Evolutionary conservation across 345 rosid genomes (phyloP), one percentile per base, ranked within the genome.

Genomic region (Salix udensis): DNA sequence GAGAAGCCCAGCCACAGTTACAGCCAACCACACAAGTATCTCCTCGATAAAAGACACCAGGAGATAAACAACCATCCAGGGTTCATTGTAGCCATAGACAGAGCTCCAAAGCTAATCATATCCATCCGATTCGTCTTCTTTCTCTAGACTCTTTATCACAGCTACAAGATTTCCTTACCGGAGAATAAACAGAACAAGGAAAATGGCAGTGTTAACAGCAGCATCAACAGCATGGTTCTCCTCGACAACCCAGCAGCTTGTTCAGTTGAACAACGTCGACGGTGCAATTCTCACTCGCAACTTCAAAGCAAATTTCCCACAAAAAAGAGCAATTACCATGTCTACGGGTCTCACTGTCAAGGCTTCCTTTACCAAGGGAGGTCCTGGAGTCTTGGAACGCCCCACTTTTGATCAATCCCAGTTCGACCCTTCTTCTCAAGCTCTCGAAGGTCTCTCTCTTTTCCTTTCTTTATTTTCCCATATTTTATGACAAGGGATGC

Each of bases 401-500:
- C 83, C 86, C 37, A 26, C 37, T 30, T 80, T 77, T 12, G 83
- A 80, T 74, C 86, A 70, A 48, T 83, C 86, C 55, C 77, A 80
- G 39, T 74, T 66, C 42, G 86, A 83, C 48, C 76, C 83, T 66
- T 60, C 81, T 21, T 21, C 79, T 18, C 79, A 77, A 67, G 86
- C 67, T 65, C 80, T 74, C n/a, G 72, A 77, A 83, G 86, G 86
- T 80, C 10, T 28, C 74, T 12, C 65, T 52, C 44, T 62, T 6
- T 37, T 58, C 7, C 24, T 24, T 58, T 58, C 13, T 58, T 58
- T 58, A 58, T 58, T 10, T 58, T 10, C 6, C 62, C 28, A n/a
- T 58, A 8, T 9, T 58, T n/a, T 14, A n/a, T 23, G 28, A 9
- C 62, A 58, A 58, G 23, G 23, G 9, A 23, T 9, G 28, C 62